Evolutionary conservation across 2,329 filamentous ascomycete genomes (phyloP).

Genomic region (Pseudonectria buxi): DNA sequence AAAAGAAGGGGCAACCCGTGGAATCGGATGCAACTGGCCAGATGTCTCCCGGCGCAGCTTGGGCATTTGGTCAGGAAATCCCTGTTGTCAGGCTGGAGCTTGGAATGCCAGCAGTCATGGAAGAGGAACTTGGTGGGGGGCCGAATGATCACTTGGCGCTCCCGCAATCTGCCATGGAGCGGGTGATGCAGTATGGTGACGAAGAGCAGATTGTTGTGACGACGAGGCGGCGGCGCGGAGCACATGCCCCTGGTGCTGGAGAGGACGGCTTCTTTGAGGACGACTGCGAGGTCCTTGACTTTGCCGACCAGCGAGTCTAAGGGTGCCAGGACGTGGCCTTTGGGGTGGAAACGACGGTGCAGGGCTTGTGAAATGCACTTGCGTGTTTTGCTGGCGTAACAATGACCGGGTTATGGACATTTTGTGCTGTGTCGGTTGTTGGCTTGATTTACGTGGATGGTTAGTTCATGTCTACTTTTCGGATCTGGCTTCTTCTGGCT

Average conservation of each 20-base stretch:
- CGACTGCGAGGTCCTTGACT: slow-evolving; percentile 85
- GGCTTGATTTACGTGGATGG: too few species aligned
- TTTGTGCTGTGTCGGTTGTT: too few species aligned
- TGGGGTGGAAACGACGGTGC: slow-evolving; percentile 3
- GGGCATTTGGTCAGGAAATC: slow-evolving; percentile 57
- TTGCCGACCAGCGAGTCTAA: slow-evolving; percentile 65
- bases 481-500: too few species aligned
- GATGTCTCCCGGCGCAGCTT: slow-evolving; percentile 26
- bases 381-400: not conserved
- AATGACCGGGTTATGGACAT: not conserved
- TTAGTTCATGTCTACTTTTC: too few species aligned
- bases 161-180: slow-evolving; percentile 58
- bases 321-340: slow-evolving; percentile 21
- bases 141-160: slow-evolving; percentile 53
- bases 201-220: slow-evolving; percentile 78
- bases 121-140: slow-evolving; percentile 43
- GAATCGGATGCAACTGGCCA: slow-evolving; percentile 10
- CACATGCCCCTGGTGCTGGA: slow-evolving; percentile 42
- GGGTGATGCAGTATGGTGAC: slow-evolving; percentile 52
- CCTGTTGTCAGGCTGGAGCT: slow-evolving; percentile 45
- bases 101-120: slow-evolving; percentile 37
- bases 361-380: too few species aligned
- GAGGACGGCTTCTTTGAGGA: slow-evolving; percentile 86
- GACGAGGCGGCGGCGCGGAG: slow-evolving; percentile 60
- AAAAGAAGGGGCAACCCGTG: slow-evolving; percentile 26